Evolutionary conservation across 2,329 filamentous ascomycete species (phyloP).

Genomic region (Chaetomiaceae sp.): DNA sequence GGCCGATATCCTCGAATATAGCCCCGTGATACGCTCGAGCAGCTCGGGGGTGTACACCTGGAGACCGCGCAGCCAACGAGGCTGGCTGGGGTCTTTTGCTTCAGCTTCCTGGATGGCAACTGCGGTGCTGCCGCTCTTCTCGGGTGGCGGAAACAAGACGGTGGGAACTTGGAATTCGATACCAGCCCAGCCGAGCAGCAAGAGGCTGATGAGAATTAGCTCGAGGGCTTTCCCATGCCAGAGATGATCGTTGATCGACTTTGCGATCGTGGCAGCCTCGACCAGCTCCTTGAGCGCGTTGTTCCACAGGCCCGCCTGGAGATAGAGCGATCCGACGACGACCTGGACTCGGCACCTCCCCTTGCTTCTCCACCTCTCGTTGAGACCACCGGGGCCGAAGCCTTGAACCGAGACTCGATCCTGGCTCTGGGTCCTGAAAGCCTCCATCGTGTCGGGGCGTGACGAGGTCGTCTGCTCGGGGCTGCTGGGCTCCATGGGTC

Average conservation of each 20-base stretch:
- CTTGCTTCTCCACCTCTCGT: conserved; percentile 73
- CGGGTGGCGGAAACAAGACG: conserved; percentile 48
- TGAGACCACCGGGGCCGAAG: conserved; percentile 65
- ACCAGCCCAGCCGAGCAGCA: conserved; percentile 79
- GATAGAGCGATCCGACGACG: conserved; percentile 76
- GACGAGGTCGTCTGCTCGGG: conserved; percentile 36
- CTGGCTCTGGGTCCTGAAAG: conserved; percentile 46
- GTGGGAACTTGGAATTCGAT: conserved; percentile 74
- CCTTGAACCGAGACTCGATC: conserved; percentile 63
- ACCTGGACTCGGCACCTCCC: conserved; percentile 75
- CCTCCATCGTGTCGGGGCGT: conserved; percentile 39
- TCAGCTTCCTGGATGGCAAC: conserved; percentile 35
- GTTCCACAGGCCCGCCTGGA: conserved; percentile 84
- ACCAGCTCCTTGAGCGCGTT: conserved; percentile 80
- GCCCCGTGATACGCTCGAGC: conserved; percentile 65
- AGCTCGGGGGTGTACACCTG: conserved; percentile 65
- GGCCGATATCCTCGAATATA: conserved; percentile 66
- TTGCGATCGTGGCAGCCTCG: conserved; percentile 72
- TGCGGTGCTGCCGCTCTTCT: conserved; percentile 36
- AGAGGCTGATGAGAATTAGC: conserved; percentile 72
- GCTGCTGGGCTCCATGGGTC: conserved; percentile 33
- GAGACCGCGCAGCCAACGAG: conserved; percentile 50
- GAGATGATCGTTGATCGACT: conserved; percentile 81
- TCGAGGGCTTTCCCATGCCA: conserved; percentile 97
- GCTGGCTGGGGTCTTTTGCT: conserved; percentile 43